phyloP scores from a whole-genome alignment of 768 basidiomycete species.

The Trametes gibbosa region DNA sequence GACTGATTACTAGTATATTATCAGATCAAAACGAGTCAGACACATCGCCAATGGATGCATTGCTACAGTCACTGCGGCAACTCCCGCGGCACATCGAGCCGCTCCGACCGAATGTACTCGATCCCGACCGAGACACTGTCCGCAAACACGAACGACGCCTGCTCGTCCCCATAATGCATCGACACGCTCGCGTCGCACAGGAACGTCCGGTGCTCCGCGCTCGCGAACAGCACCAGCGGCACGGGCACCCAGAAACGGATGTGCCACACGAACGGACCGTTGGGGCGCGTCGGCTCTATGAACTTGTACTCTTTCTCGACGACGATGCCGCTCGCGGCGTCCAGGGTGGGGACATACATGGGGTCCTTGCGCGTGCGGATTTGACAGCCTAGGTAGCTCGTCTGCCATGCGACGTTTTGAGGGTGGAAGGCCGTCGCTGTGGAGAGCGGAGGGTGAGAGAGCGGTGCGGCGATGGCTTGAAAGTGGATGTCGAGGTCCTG shows the following conservation, averaged over 20 bases:
- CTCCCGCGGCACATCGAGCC: too few relatives aligned
- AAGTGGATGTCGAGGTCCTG: not conserved
- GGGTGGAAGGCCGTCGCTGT: not conserved
- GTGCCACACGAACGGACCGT: slow-evolving; percentile 24
- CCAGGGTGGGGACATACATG: not conserved
- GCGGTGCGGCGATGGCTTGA: not conserved
- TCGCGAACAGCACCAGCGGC: slow-evolving; percentile 43
- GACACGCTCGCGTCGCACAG: slow-evolving; percentile 33
- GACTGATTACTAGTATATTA: too few relatives aligned
- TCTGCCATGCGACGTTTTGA: not conserved
- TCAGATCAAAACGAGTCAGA: too few relatives aligned
- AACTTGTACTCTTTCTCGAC: not conserved
- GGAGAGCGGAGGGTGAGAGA: too few relatives aligned
- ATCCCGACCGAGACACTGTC: not conserved
- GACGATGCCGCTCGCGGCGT: not conserved
- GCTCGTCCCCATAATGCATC: not conserved
- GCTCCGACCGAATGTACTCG: not conserved
- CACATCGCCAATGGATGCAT: too few relatives aligned
- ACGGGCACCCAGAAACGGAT: slow-evolving; percentile 46
- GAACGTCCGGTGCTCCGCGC: slow-evolving; percentile 47
- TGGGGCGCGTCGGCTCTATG: not conserved
- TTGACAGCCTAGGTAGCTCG: not conserved
- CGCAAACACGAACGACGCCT: not conserved
- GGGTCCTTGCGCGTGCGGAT: not conserved
- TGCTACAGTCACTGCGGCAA: too few relatives aligned